phyloP scores from a whole-genome alignment of 1,284 basidiomycete species.

The Trichosporon sp. region DNA sequence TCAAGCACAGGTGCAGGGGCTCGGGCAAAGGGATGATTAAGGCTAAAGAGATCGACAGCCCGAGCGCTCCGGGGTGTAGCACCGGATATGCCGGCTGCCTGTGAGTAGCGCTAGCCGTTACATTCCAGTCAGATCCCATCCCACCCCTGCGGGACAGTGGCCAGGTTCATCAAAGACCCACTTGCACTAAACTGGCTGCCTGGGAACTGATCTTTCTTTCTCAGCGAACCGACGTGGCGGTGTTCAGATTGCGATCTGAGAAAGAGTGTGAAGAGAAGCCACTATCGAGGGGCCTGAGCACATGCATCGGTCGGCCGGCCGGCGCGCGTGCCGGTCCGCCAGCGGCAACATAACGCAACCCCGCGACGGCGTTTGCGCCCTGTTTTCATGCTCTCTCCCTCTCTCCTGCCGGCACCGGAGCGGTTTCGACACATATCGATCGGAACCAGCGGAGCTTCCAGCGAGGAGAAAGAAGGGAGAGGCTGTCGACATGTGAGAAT shows the following conservation, averaged over 20 bases:
- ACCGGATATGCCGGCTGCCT: background rate
- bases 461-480: background rate
- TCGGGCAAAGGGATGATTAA: background rate
- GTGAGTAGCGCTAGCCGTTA: background rate
- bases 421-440: too few relatives aligned
- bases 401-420: too few relatives aligned
- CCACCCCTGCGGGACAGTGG: background rate
- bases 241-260: too few relatives aligned
- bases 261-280: too few relatives aligned
- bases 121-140: background rate
- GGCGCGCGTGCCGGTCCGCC: background rate
- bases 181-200: too few relatives aligned
- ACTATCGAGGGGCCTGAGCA: too few relatives aligned
- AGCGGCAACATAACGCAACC: background rate
- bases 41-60: background rate
- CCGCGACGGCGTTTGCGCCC: background rate
- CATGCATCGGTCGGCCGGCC: background rate
- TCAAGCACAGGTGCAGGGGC: background rate
- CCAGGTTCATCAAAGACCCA: background rate
- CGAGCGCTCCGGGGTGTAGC: background rate
- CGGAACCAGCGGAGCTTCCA: background rate
- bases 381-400: too few relatives aligned
- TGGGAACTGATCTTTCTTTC: too few relatives aligned
- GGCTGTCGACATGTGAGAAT: background rate
- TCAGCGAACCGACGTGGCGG: too few relatives aligned